These are phyloP conservation scores for Curvularia sp. DNA, from an alignment of 2,329 filamentous ascomycete species.

Conservation along the genomic window DNA sequence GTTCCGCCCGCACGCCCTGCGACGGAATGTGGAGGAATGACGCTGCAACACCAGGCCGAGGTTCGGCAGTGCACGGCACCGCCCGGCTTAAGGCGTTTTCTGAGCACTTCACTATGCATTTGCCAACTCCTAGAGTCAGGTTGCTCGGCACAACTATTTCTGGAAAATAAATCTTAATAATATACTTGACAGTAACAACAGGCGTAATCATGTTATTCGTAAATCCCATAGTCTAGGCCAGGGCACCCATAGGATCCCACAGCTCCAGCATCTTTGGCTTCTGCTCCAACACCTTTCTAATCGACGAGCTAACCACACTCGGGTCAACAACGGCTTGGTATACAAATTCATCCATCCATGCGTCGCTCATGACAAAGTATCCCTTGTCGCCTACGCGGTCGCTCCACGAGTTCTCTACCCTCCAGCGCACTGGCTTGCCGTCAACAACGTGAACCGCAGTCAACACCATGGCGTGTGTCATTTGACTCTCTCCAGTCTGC, in stretches of 20 bases:
- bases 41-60: conserved; percentile 32
- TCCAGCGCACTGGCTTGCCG: conserved; percentile 75
- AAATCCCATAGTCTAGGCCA: conserved; percentile 56
- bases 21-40: conserved; percentile 37
- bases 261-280: conserved; percentile 68
- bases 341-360: conserved; percentile 70
- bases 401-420: conserved; percentile 89
- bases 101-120: not conserved
- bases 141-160: not conserved
- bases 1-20: conserved; percentile 26
- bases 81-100: conserved; percentile 32
- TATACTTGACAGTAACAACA: not conserved
- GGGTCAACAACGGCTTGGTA: conserved; percentile 88
- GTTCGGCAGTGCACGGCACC: conserved; percentile 32
- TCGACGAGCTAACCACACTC: conserved; percentile 63
- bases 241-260: conserved; percentile 81
- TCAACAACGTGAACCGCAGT: conserved; percentile 80
- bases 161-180: not conserved
- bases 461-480: conserved; percentile 94
- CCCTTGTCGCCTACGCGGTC: conserved; percentile 73
- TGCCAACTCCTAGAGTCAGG: not conserved
- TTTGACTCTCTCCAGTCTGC: conserved; percentile 74
- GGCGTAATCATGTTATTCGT: not conserved
- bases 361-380: conserved; percentile 89
- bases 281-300: conserved; percentile 73